A percentile compares a stretch with the other conserved stretches of the same genome.
Evolutionary conservation across 495 filamentous ascomycete genomes (phyloP).

Genomic region (Stereocaulon alpinum): DNA sequence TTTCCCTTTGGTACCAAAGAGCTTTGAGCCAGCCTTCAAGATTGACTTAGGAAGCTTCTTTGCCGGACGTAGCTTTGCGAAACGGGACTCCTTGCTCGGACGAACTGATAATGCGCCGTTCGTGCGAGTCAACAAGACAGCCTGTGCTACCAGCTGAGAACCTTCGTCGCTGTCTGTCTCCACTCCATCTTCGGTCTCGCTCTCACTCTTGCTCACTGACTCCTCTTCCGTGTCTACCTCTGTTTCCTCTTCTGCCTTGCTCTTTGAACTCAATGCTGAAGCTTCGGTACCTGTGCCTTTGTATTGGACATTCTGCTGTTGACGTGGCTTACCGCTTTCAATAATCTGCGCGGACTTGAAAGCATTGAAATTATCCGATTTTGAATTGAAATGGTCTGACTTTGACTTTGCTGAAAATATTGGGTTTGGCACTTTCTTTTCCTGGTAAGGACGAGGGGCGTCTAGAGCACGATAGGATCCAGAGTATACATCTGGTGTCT

Average conservation of each 20-base stretch:
- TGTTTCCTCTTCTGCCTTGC: background rate
- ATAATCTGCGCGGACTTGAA: background rate
- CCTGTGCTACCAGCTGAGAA: background rate
- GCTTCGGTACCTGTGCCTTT: background rate
- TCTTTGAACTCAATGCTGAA: background rate
- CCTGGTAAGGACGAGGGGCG: background rate
- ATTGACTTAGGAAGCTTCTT: constrained; percentile 5
- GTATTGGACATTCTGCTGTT: background rate
- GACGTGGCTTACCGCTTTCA: background rate
- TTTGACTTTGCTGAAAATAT: constrained; percentile 4
- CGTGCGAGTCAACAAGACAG: no score
- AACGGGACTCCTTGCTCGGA: background rate
- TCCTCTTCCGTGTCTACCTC: no score
- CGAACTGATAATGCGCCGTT: background rate
- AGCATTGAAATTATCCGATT: no score
- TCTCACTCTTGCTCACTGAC: no score
- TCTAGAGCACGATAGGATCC: constrained; percentile 6
- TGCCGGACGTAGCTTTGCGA: constrained; percentile 4
- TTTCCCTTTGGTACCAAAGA: background rate
- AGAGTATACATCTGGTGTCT: constrained; percentile 6
- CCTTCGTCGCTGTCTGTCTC: background rate
- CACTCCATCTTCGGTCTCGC: background rate
- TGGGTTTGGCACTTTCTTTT: background rate
- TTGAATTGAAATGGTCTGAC: background rate
- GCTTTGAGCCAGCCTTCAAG: constrained; percentile 3